phyloP scores from a whole-genome alignment of 2,329 filamentous ascomycete genomes.

The Didymella segeticola region DNA sequence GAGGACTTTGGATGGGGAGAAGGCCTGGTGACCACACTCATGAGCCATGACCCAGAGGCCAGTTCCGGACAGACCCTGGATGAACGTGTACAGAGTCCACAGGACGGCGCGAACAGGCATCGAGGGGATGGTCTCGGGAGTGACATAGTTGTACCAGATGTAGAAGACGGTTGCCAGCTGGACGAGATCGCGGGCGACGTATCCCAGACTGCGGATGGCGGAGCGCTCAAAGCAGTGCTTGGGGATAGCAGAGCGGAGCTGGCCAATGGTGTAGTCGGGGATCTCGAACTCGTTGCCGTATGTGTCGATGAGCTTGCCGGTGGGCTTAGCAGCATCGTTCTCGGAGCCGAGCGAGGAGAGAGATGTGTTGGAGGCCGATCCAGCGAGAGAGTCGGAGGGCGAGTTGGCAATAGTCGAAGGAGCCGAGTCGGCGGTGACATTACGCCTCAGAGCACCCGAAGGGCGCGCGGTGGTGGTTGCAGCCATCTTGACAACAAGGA shows the following conservation, averaged over 20 bases:
- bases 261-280: constrained; percentile 96
- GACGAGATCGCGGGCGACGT: constrained; percentile 82
- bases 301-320: constrained; percentile 79
- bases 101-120: constrained; percentile 69
- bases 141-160: constrained; percentile 87
- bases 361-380: constrained; percentile 83
- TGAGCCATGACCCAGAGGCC: constrained; percentile 96
- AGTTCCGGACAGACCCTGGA: constrained; percentile 92
- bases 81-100: constrained; percentile 73
- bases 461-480: constrained; percentile 64
- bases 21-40: constrained; percentile 96
- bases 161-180: constrained; percentile 80
- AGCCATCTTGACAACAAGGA: constrained; percentile 34
- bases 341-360: constrained; percentile 86
- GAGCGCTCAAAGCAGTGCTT: constrained; percentile 97
- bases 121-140: constrained; percentile 80
- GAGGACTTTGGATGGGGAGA: constrained; percentile 87
- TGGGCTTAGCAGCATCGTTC: constrained; percentile 57
- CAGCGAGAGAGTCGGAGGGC: constrained; percentile 65
- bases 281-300: constrained; percentile 95
- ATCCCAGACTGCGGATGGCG: constrained; percentile 73
- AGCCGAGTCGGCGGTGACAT: constrained; percentile 58
- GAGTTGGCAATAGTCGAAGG: constrained; percentile 62
- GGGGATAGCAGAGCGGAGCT: constrained; percentile 95
- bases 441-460: constrained; percentile 54